Evolutionary conservation across 768 basidiomycete genomes (phyloP).

Genomic region (Hydnomerulius pinastri): DNA sequence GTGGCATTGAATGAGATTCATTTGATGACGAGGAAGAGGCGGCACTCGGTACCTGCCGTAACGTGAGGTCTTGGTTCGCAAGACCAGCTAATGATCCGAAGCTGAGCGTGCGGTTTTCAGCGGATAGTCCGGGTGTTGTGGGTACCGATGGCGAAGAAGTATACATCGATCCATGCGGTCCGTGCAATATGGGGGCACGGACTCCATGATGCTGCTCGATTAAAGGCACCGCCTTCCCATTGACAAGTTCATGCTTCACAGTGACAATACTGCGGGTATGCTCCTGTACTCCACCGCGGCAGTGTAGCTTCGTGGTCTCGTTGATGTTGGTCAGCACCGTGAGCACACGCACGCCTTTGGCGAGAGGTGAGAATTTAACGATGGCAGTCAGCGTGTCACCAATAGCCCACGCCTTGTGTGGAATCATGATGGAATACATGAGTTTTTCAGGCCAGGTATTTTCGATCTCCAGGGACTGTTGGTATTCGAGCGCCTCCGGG

Average conservation of each 20-base stretch:
- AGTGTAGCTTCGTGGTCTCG: constrained; percentile 69
- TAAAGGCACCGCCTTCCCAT: constrained; percentile 52
- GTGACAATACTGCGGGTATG: constrained; percentile 61
- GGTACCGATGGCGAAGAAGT: constrained; percentile 4
- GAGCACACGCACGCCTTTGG: constrained; percentile 79
- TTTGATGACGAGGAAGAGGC: constrained; percentile 19
- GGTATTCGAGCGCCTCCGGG: constrained; percentile 88
- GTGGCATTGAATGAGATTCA: constrained; percentile 1
- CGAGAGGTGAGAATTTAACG: constrained; percentile 84
- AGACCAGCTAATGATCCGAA: constrained; percentile 10
- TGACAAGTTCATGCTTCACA: constrained; percentile 66
- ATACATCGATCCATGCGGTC: constrained; percentile 9
- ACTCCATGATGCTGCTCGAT: constrained; percentile 13
- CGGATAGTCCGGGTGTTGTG: constrained; percentile 14
- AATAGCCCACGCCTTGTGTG: constrained; percentile 94
- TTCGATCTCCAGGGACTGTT: constrained; percentile 92
- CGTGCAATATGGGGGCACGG: constrained; percentile 1
- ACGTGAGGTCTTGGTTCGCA: constrained; percentile 11
- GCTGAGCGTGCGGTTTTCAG: constrained; percentile 16
- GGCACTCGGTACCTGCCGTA: constrained; percentile 15
- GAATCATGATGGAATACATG: constrained; percentile 93
- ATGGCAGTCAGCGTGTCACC: constrained; percentile 82
- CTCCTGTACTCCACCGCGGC: constrained; percentile 57
- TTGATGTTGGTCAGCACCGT: constrained; percentile 68
- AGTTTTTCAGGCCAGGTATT: constrained; percentile 98